Evolutionary conservation across 768 basidiomycete species (phyloP), one percentile per base, ranked within the genome.

Genomic region (Royoungia palumana): DNA sequence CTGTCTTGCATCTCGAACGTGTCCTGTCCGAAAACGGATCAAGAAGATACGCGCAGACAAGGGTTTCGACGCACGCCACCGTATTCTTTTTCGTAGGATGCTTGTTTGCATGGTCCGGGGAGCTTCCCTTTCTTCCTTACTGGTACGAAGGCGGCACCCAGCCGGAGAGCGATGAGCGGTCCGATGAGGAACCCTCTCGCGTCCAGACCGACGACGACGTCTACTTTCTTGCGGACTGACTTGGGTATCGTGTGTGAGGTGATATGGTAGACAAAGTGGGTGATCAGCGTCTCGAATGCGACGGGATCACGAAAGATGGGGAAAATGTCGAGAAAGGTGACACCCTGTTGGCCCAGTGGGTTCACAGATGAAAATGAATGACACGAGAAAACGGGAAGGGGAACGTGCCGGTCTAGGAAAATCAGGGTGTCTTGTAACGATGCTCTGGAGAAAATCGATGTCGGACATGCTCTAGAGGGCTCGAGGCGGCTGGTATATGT

Each of bases 171-270:
- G 59, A 99, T 81, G 56, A 93, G 80, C 1, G 96, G 96, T 1
- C 94, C 96, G 10, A 99, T 70, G 43, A 99, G 78, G 75, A 99
- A 99, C 13, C 96, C 96, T 47, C 96, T 79, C 20, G 95, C 95
- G 67, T 99, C 96, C 37, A 99, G 78, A 27, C 90, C 96, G 47
- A 99, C 92, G 56, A 99, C 78, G 44, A 90, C 88, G 68, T 99
- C 95, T 57, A 94, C 80, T 68, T 85, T 92, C 55, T 78, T 78
- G 43, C 69, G 70, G 4, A 79, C 72, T 13, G 80, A 73, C 40
- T 71, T 72, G 19, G 80, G 77, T 57, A 94, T 75, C 8, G 87
- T 91, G 50, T 82, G 72, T 21, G 89, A 90, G 45, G 85, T 85
- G 63, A 98, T 72, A 63, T 88, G 95, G 69, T 94, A 79, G 44